Conservation (phyloP, 805 yeast genomes). For the Maudiozyma pseudohumilis region DNA sequence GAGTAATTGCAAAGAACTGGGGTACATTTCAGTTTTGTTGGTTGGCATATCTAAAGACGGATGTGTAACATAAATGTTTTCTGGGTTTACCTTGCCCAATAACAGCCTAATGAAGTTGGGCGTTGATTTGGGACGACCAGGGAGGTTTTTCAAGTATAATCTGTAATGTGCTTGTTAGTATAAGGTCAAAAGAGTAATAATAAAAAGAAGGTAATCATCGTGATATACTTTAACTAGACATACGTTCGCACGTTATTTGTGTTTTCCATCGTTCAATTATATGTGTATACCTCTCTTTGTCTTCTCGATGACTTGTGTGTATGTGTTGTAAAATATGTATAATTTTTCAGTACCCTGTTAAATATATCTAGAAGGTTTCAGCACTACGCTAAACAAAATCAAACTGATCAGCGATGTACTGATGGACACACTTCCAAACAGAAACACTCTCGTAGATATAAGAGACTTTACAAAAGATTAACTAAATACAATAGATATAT, state of each 20-base stretch:
- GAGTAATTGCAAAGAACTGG: not conserved
- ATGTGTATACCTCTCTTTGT: too few species aligned
- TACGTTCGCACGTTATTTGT: not conserved
- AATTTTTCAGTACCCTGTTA: too few species aligned
- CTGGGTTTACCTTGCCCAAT: conserved; percentile 12
- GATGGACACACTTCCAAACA: too few species aligned
- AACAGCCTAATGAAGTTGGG: conserved; percentile 12
- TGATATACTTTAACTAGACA: not conserved
- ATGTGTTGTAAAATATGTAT: too few species aligned
- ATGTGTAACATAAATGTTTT: conserved; percentile 10
- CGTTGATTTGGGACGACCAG: conserved; percentile 19
- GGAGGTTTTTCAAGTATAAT: conserved; percentile 17
- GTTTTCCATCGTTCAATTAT: too few species aligned
- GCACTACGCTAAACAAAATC: too few species aligned
- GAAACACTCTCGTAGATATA: too few species aligned
- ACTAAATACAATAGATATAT: not conserved
- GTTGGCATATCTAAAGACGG: not conserved
- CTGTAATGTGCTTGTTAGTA: conserved; percentile 5
- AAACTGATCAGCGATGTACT: too few species aligned
- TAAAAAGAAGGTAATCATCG: not conserved
- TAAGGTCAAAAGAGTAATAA: not conserved
- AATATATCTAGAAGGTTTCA: too few species aligned
- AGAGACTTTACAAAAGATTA: not conserved
- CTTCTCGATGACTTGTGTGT: too few species aligned
- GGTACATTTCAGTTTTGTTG: not conserved